phyloP scores from a whole-genome alignment of 169 alveolate genomes.

The Eimeria maxima region DNA sequence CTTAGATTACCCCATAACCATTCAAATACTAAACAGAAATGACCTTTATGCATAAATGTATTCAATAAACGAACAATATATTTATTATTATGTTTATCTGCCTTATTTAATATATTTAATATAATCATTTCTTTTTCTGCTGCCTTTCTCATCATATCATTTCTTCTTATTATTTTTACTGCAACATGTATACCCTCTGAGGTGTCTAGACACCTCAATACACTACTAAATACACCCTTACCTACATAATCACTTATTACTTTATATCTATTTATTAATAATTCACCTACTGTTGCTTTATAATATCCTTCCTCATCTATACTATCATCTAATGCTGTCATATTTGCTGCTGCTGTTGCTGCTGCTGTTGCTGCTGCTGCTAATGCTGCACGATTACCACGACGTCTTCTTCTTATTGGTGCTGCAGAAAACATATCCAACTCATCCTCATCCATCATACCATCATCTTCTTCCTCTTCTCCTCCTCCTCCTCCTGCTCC shows the following conservation, averaged over 20 bases:
- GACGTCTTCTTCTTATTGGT: neutral
- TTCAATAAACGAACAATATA: slow-evolving; percentile 92
- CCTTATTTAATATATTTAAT: slow-evolving; percentile 88
- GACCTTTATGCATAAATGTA: slow-evolving; percentile 92
- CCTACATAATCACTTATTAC: slow-evolving; percentile 91
- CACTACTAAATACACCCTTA: slow-evolving; percentile 93
- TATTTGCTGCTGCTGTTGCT: too few relatives aligned
- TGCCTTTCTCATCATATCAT: slow-evolving; percentile 95
- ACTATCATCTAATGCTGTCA: slow-evolving; percentile 52
- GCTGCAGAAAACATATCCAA: slow-evolving; percentile 80
- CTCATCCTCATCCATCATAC: slow-evolving; percentile 76
- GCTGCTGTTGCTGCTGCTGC: neutral
- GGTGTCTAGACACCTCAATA: slow-evolving; percentile 79
- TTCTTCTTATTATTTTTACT: slow-evolving; percentile 83
- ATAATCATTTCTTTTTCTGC: slow-evolving; percentile 95
- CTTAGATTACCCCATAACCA: slow-evolving; percentile 96
- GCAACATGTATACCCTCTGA: slow-evolving; percentile 66
- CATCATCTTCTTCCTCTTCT: slow-evolving; percentile 4
- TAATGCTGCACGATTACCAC: neutral
- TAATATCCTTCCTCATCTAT: slow-evolving; percentile 84
- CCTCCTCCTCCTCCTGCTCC: neutral
- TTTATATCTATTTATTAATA: slow-evolving; percentile 90
- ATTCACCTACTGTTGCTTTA: slow-evolving; percentile 94
- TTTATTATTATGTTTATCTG: slow-evolving; percentile 90
- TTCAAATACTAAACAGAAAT: slow-evolving; percentile 94